These are phyloP conservation scores for Iris pallida DNA, from an alignment of 116 monocot genomes.

Conservation along the genomic window DNA sequence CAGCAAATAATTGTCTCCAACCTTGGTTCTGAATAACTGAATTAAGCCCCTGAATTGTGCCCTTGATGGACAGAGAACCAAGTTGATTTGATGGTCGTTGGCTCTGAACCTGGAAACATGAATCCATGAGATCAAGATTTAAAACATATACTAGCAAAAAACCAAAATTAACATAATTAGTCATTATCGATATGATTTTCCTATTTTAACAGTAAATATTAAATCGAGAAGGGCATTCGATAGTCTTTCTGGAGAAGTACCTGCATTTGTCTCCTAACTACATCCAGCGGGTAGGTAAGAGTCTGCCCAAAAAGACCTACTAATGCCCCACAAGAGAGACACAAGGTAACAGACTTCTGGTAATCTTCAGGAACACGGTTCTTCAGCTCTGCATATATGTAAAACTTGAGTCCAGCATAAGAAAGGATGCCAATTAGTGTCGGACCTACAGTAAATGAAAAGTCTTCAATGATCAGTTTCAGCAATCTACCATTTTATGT, in stretches of 20 bases:
- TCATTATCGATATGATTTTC: no score
- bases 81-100: conserved; percentile 15
- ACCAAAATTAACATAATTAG: no score
- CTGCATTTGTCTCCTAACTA: conserved; percentile 98
- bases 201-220: no score
- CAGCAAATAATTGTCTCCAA: conserved; percentile 80
- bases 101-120: conserved; percentile 60
- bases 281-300: conserved; percentile 93
- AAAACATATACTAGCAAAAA: no score
- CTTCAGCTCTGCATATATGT: conserved; percentile 88
- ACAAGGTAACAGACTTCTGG: conserved; percentile 55
- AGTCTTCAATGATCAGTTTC: no score
- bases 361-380: conserved; percentile 62
- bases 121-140: neutral
- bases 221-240: no score
- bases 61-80: conserved; percentile 37
- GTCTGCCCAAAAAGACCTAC: conserved; percentile 97
- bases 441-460: conserved; percentile 54
- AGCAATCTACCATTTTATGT: no score
- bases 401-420: conserved; percentile 91
- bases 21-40: conserved; percentile 54
- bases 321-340: conserved; percentile 79
- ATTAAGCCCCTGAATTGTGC: conserved; percentile 66
- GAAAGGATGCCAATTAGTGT: conserved; percentile 88
- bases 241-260: conserved; percentile 42